These are phyloP conservation scores for Rhodotorula sp. DNA, from an alignment of 1,284 basidiomycete species.

Conservation along the genomic window DNA sequence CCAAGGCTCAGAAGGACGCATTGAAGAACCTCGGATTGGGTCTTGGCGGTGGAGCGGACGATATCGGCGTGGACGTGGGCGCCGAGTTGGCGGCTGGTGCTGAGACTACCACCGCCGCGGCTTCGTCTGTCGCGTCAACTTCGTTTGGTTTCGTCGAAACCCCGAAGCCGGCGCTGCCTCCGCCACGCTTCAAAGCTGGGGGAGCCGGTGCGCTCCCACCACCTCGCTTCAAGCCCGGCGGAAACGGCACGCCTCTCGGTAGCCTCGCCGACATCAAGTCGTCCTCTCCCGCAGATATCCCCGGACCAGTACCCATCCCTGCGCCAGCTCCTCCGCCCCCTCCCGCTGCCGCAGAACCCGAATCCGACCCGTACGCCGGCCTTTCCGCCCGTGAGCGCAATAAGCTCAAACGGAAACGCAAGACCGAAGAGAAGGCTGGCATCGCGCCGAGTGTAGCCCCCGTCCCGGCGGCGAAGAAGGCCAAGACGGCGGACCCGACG, in stretches of 20 bases:
- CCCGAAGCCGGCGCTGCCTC: background rate
- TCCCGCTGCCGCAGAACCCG: conserved; percentile 6
- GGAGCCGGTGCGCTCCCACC: conserved; percentile 1
- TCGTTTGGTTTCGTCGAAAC: background rate
- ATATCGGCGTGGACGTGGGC: conserved; percentile 50
- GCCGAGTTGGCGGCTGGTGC: conserved; percentile 45
- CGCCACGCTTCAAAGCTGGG: background rate
- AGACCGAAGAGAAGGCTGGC: conserved; percentile 65
- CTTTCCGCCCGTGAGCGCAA: conserved; percentile 77
- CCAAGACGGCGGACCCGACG: conserved; percentile 26
- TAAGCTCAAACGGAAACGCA: conserved; percentile 84
- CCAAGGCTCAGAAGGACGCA: conserved; percentile 50
- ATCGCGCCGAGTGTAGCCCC: conserved; percentile 54
- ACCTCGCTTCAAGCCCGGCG: conserved; percentile 11
- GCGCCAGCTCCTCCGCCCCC: background rate
- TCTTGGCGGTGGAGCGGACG: conserved; percentile 47
- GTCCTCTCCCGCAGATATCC: conserved; percentile 4
- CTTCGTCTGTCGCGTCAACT: background rate
- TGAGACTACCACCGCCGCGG: background rate
- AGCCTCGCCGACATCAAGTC: background rate
- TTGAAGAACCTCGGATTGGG: conserved; percentile 47
- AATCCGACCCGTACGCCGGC: conserved; percentile 30
- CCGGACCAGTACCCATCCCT: background rate
- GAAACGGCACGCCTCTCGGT: background rate
- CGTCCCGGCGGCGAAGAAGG: conserved; percentile 34